phyloP scores from a whole-genome alignment of 2,329 filamentous ascomycete genomes.

The Aspergillus ochraceus region DNA sequence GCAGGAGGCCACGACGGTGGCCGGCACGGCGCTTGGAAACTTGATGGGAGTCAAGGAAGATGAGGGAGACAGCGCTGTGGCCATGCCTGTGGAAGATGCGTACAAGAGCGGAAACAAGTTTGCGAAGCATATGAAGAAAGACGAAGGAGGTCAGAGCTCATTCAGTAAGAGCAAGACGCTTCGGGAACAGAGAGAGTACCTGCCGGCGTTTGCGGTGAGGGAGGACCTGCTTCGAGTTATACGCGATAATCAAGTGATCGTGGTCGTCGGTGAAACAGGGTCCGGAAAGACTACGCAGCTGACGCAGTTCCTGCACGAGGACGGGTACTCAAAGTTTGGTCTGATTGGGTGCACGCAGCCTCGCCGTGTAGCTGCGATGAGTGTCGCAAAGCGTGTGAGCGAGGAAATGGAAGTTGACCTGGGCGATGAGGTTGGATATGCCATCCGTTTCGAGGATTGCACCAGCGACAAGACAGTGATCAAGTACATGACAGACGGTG shows the following conservation, averaged over 20 bases:
- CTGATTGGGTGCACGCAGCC: constrained; percentile 98
- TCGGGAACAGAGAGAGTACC: constrained; percentile 84
- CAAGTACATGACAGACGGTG: constrained; percentile 99
- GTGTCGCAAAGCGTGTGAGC: constrained; percentile 94
- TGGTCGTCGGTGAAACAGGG: constrained; percentile 95
- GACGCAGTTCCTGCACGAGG: constrained; percentile 93
- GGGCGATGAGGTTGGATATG: constrained; percentile 87
- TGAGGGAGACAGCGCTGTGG: constrained; percentile 79
- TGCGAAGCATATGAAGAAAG: constrained; percentile 84
- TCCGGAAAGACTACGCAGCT: constrained; percentile 97
- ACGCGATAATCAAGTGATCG: constrained; percentile 93
- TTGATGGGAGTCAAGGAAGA: constrained; percentile 94
- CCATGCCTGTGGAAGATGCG: constrained; percentile 71
- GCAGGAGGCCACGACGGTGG: constrained; percentile 89
- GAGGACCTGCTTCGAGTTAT: constrained; percentile 91
- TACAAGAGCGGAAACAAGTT: constrained; percentile 74
- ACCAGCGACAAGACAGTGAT: constrained; percentile 93
- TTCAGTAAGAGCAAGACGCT: constrained; percentile 93
- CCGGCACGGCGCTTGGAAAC: constrained; percentile 89
- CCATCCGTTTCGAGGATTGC: constrained; percentile 97
- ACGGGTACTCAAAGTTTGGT: constrained; percentile 83
- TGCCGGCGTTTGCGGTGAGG: constrained; percentile 93
- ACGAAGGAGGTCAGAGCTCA: constrained; percentile 75
- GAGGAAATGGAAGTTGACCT: constrained; percentile 97
- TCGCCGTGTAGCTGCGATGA: constrained; percentile 96